A percentile compares a stretch with the other conserved stretches of the same genome.
Evolutionary conservation across 2,329 filamentous ascomycete genomes (phyloP).

Genomic region (Ascochyta pisi): DNA sequence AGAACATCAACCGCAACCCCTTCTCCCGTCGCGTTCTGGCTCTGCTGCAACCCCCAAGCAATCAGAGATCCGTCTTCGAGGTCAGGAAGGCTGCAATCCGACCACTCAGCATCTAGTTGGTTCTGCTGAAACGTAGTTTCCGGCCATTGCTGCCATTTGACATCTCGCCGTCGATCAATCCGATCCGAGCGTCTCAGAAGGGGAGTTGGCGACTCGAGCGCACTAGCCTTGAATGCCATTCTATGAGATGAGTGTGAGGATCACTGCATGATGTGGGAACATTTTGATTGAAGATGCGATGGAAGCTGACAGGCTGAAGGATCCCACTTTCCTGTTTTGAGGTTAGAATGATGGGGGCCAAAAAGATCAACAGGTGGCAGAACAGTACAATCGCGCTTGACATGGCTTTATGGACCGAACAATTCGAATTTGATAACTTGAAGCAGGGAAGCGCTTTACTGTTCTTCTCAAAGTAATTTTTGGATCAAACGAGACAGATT

Average conservation of each 20-base stretch:
- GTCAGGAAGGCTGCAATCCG: neutral
- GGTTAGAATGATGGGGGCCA: conserved; percentile 9
- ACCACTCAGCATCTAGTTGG: neutral
- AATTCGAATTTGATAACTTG: no score
- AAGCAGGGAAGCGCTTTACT: no score
- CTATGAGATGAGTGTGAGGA: neutral
- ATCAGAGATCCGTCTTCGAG: conserved; percentile 1
- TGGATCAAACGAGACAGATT: no score
- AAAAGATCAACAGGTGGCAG: neutral
- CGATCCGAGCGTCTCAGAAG: neutral
- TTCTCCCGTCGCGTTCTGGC: neutral
- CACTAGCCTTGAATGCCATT: neutral
- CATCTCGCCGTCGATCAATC: neutral
- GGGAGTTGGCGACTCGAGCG: neutral
- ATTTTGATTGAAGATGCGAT: neutral
- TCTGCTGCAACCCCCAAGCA: neutral
- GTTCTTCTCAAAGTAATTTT: no score
- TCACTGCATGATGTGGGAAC: no score
- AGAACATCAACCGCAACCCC: neutral
- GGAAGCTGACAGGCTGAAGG: neutral
- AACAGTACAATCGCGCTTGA: no score
- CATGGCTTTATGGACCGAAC: no score
- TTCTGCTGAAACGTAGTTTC: neutral
- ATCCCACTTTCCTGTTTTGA: neutral
- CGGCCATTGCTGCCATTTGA: conserved; percentile 8